Percentiles rank a stretch among this genome's conserved stretches.
Conservation (phyloP, 2,329 filamentous ascomycete genomes). For the Coniochaeta sp. region DNA sequence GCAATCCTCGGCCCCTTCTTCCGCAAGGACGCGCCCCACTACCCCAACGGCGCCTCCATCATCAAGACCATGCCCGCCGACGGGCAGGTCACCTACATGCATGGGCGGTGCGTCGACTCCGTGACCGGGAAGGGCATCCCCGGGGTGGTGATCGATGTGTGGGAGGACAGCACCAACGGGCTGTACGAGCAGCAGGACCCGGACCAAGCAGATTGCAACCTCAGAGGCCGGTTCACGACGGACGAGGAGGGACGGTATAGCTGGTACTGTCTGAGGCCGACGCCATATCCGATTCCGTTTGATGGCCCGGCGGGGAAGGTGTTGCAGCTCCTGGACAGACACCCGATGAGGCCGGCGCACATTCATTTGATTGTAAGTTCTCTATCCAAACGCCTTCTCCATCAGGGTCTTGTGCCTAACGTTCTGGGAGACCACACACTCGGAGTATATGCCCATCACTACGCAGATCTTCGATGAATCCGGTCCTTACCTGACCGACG, state of each 20-base stretch:
- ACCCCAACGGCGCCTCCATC: constrained; percentile 51
- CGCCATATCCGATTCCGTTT: constrained; percentile 39
- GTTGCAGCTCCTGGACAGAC: constrained; percentile 24
- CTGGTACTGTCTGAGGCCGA: constrained; percentile 54
- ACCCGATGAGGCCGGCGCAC: constrained; percentile 28
- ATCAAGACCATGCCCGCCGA: constrained; percentile 29
- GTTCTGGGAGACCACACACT: constrained; percentile 37
- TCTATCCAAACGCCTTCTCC: constrained; percentile 10
- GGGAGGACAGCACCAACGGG: constrained; percentile 54
- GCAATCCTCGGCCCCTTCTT: constrained; percentile 65
- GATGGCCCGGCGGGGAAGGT: constrained; percentile 27
- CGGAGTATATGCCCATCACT: constrained; percentile 56
- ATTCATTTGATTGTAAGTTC: constrained; percentile 27
- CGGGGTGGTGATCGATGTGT: constrained; percentile 52
- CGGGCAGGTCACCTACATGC: constrained; percentile 44
- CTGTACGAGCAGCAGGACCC: constrained; percentile 68
- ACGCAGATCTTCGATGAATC: constrained; percentile 62
- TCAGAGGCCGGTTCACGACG: constrained; percentile 66
- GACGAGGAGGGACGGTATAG: constrained; percentile 57
- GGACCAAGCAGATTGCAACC: constrained; percentile 63
- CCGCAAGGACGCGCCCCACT: constrained; percentile 51
- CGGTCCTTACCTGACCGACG: constrained; percentile 48
- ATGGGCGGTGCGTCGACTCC: constrained; percentile 33
- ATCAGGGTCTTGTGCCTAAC: constrained; percentile 5
- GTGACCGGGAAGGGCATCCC: constrained; percentile 45